Percentiles rank a stretch among this genome's conserved stretches.
phyloP scores from a whole-genome alignment of 352 stramenopile species.

The Globisporangium nodosum region DNA sequence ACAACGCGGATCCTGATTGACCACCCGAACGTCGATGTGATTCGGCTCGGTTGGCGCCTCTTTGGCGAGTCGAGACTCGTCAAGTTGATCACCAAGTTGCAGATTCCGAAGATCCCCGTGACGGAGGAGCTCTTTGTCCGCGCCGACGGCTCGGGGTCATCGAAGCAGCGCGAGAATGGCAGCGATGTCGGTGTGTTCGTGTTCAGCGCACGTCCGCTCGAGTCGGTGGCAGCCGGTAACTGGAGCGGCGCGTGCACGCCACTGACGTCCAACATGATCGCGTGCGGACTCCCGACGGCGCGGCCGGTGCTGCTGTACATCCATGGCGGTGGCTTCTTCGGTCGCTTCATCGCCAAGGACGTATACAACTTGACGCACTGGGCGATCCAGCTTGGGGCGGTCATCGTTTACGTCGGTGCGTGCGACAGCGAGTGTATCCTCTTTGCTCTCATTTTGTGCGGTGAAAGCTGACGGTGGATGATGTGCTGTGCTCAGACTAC shows the following conservation, averaged over 20 bases:
- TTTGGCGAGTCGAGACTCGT: slow-evolving; percentile 81
- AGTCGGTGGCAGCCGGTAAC: slow-evolving; percentile 55
- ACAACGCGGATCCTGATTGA: slow-evolving; percentile 80
- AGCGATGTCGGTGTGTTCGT: slow-evolving; percentile 70
- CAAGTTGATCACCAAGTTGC: slow-evolving; percentile 52
- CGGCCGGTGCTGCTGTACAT: slow-evolving; percentile 82
- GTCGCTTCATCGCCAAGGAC: slow-evolving; percentile 84
- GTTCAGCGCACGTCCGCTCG: slow-evolving; percentile 62
- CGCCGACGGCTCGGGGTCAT: slow-evolving; percentile 29
- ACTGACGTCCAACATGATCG: slow-evolving; percentile 60
- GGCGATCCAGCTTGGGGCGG: slow-evolving; percentile 57
- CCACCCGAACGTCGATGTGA: slow-evolving; percentile 76
- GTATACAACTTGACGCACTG: slow-evolving; percentile 71
- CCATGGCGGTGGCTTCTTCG: slow-evolving; percentile 85
- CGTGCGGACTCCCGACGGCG: slow-evolving; percentile 56
- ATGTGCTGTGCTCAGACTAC: slow-evolving; percentile 48
- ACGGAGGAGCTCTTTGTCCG: slow-evolving; percentile 61
- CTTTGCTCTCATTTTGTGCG: neutral
- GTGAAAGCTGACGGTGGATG: slow-evolving; percentile 8
- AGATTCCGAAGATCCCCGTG: slow-evolving; percentile 60
- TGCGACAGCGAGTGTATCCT: neutral
- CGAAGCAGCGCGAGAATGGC: slow-evolving; percentile 24
- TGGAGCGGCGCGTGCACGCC: slow-evolving; percentile 53
- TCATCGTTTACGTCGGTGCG: slow-evolving; percentile 86
- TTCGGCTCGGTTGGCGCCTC: slow-evolving; percentile 77